Conservation (phyloP, 179 eudicot species). For the Camellia oleifera region DNA sequence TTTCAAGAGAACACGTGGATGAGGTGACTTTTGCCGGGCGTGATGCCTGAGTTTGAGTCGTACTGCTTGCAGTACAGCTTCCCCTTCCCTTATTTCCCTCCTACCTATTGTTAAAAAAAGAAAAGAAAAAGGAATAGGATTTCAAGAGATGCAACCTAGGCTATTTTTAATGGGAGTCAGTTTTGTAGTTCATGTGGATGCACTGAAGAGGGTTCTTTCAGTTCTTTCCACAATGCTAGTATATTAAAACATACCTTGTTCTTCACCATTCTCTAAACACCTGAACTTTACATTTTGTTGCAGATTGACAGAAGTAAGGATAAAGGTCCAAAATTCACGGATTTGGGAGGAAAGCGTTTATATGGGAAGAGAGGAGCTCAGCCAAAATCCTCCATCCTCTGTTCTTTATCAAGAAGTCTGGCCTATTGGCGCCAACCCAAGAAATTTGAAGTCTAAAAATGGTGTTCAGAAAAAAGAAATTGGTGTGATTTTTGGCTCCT, state of each 20-base stretch:
- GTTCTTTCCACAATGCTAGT: background rate
- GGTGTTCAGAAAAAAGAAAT: background rate
- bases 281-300: constrained; percentile 8
- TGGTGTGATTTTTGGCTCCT: constrained; percentile 3
- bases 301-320: constrained; percentile 93
- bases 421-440: constrained; percentile 90
- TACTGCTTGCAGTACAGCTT: too few relatives aligned
- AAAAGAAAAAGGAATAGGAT: background rate
- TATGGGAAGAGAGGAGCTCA: constrained; percentile 65
- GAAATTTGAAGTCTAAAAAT: constrained; percentile 69
- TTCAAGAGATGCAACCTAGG: constrained; percentile 1
- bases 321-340: constrained; percentile 80
- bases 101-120: too few relatives aligned
- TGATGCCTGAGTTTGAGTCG: too few relatives aligned
- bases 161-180: background rate
- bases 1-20: background rate
- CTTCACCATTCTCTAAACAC: constrained; percentile 3
- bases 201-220: background rate
- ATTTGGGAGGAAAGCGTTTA: constrained; percentile 83
- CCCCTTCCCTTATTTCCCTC: too few relatives aligned
- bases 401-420: constrained; percentile 62
- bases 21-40: too few relatives aligned
- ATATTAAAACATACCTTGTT: background rate
- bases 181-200: background rate
- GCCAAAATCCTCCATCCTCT: constrained; percentile 50